These are phyloP conservation scores for Mallotus repandus DNA, from an alignment of 441 rosid species.

Conservation along the genomic window DNA sequence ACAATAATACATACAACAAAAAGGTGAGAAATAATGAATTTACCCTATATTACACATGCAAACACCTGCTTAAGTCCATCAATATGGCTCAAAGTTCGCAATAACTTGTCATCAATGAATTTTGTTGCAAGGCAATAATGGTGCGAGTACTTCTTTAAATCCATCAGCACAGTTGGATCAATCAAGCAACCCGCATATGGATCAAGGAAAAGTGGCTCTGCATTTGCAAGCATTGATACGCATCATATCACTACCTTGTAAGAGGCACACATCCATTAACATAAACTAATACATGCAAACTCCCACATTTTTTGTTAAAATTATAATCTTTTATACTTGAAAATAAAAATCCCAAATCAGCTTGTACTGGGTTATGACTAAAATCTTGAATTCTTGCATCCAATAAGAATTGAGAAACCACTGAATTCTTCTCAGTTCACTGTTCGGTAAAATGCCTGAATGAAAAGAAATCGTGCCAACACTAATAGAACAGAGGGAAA, in stretches of 20 bases:
- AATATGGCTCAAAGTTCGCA: constrained; percentile 49
- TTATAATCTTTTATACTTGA: not conserved
- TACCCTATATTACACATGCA: not conserved
- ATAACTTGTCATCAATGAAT: constrained; percentile 80
- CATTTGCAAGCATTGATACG: not conserved
- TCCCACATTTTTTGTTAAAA: not conserved
- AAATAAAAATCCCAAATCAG: not conserved
- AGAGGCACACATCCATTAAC: too few species aligned
- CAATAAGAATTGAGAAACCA: not conserved
- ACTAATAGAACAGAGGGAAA: not conserved
- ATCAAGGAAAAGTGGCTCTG: constrained; percentile 88
- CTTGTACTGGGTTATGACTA: not conserved
- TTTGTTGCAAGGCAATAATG: constrained; percentile 76
- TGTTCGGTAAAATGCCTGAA: constrained; percentile 30
- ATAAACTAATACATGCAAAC: too few species aligned
- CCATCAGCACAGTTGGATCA: constrained; percentile 42
- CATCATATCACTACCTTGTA: too few species aligned
- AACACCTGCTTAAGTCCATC: constrained; percentile 39
- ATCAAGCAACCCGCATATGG: constrained; percentile 88
- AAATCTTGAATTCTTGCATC: not conserved
- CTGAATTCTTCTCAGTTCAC: not conserved
- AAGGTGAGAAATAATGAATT: constrained; percentile 8
- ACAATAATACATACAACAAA: constrained; percentile 15
- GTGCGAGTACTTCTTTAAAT: constrained; percentile 40
- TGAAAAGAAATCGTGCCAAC: constrained; percentile 17